A percentile compares a stretch with the other conserved stretches of the same genome.
Conservation (phyloP, 139 green algal genomes). For the Auxenochlorella pyrenoidosa region DNA sequence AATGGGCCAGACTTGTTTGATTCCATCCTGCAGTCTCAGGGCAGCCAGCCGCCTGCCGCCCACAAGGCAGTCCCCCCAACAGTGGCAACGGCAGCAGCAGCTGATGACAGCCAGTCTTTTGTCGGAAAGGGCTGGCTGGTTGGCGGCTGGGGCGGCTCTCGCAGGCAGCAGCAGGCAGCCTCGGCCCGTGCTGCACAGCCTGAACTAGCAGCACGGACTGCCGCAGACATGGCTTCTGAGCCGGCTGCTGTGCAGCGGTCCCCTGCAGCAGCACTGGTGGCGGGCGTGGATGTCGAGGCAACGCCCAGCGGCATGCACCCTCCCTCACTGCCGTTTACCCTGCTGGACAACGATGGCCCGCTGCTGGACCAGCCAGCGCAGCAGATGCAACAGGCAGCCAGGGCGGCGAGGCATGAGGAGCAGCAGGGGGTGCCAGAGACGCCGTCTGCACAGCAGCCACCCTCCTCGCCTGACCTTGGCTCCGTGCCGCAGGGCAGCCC, state of each 20-base stretch:
- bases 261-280: background rate
- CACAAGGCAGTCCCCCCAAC: background rate
- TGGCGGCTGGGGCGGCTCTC: background rate
- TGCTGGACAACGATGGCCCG: background rate
- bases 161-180: background rate
- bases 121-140: slow-evolving; percentile 8
- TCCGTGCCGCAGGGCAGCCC: background rate
- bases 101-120: background rate
- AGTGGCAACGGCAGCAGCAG: background rate
- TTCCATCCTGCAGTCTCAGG: background rate
- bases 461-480: background rate
- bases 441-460: background rate
- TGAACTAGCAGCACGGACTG: background rate
- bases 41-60: background rate
- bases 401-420: background rate
- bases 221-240: background rate
- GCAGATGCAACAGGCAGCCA: background rate
- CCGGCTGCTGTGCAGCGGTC: background rate
- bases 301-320: slow-evolving; percentile 12
- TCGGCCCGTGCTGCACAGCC: background rate
- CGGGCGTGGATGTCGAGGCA: background rate
- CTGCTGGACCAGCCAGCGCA: background rate
- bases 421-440: background rate
- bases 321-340: background rate
- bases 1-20: background rate